phyloP scores from a whole-genome alignment of 768 basidiomycete species.

The Mycena vulgaris region DNA sequence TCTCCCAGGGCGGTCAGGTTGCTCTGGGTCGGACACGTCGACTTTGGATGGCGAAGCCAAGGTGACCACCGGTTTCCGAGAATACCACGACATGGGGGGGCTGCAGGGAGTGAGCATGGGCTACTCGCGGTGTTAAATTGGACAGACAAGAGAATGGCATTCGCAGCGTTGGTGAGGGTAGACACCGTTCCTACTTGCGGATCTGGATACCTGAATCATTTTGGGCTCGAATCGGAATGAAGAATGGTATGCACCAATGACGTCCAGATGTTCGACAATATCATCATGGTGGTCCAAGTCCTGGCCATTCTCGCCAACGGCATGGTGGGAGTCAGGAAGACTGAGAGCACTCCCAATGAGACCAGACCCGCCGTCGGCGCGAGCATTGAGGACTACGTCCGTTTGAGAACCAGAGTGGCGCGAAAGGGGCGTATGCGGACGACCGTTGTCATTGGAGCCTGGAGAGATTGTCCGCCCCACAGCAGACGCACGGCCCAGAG shows the following conservation, averaged over 20 bases:
- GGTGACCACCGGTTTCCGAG: conserved; percentile 76
- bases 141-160: conserved; percentile 78
- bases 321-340: conserved; percentile 45
- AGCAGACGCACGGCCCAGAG: conserved; percentile 22
- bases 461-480: conserved; percentile 24
- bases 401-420: conserved; percentile 53
- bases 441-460: conserved; percentile 19
- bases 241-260: conserved; percentile 66
- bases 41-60: conserved; percentile 57
- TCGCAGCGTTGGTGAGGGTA: conserved; percentile 84
- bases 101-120: conserved; percentile 50
- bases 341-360: conserved; percentile 63
- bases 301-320: conserved; percentile 37
- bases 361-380: conserved; percentile 54
- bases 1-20: conserved; percentile 40
- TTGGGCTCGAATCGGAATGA: conserved; percentile 1
- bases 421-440: conserved; percentile 30
- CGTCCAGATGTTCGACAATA: conserved; percentile 88
- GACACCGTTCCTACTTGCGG: conserved; percentile 83
- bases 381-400: conserved; percentile 54
- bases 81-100: conserved; percentile 80
- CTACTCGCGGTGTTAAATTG: neutral
- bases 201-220: conserved; percentile 57
- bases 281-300: conserved; percentile 77
- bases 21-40: conserved; percentile 48